Conservation (phyloP, 1,139 yeast genomes). For the Blastobotrys apis region DNA sequence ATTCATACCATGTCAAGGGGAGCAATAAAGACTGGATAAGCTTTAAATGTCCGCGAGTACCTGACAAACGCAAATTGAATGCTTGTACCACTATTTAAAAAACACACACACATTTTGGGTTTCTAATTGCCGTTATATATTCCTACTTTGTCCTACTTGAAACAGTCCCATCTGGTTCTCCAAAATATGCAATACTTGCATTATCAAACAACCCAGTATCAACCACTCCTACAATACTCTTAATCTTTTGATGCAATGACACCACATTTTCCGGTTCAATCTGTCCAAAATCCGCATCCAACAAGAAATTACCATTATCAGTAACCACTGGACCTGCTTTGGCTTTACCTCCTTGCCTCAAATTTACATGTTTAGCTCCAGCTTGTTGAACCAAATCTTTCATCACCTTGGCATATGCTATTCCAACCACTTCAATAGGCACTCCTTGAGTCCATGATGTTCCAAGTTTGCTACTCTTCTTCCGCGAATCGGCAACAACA, state of each 20-base stretch:
- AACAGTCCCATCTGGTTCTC: slow-evolving; percentile 71
- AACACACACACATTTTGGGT: too few species aligned
- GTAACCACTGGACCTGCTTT: slow-evolving; percentile 99
- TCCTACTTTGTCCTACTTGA: slow-evolving; percentile 18
- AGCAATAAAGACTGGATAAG: too few species aligned
- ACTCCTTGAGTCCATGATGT: slow-evolving; percentile 83
- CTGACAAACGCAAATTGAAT: too few species aligned
- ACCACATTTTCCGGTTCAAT: slow-evolving; percentile 53
- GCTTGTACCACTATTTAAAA: too few species aligned
- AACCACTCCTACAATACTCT: slow-evolving; percentile 84
- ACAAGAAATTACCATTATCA: slow-evolving; percentile 88
- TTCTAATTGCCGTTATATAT: too few species aligned
- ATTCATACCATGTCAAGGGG: too few species aligned
- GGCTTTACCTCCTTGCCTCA: slow-evolving; percentile 84
- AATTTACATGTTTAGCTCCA: slow-evolving; percentile 61
- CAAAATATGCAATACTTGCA: slow-evolving; percentile 81
- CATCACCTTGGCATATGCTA: slow-evolving; percentile 73
- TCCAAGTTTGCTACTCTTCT: slow-evolving; percentile 66
- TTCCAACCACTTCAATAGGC: slow-evolving; percentile 93
- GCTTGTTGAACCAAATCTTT: slow-evolving; percentile 47
- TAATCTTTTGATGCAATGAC: slow-evolving; percentile 59
- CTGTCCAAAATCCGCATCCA: slow-evolving; percentile 90
- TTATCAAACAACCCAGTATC: slow-evolving; percentile 88
- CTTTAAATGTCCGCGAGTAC: too few species aligned
- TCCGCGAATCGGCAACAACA: slow-evolving; percentile 90